Conservation (phyloP, 1,139 yeast genomes). For the Debaryomycetaceae sp. region DNA sequence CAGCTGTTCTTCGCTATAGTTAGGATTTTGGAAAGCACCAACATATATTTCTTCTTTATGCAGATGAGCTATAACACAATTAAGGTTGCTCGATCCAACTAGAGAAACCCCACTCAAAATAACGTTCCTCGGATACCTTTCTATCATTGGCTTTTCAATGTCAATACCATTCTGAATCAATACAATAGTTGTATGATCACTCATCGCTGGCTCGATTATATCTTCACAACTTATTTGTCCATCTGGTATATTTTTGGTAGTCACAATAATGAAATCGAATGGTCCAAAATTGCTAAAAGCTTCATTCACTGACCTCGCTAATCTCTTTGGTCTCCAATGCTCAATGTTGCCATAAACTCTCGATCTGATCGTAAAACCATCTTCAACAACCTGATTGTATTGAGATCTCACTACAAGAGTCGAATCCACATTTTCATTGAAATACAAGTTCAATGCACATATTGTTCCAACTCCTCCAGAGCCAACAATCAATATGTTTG, state of each 20-base stretch:
- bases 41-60: conserved; percentile 52
- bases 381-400: conserved; percentile 45
- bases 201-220: conserved; percentile 54
- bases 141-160: conserved; percentile 60
- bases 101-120: conserved; percentile 68
- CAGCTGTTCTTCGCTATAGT: conserved; percentile 15
- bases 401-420: conserved; percentile 67
- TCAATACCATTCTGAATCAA: conserved; percentile 75
- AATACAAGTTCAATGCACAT: conserved; percentile 57
- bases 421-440: conserved; percentile 45
- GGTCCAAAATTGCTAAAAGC: conserved; percentile 43
- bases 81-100: conserved; percentile 60
- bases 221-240: conserved; percentile 52
- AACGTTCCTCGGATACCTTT: conserved; percentile 54
- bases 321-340: conserved; percentile 52
- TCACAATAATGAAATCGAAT: conserved; percentile 64
- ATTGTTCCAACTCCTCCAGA: conserved; percentile 66
- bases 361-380: conserved; percentile 62
- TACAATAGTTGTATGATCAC: conserved; percentile 50
- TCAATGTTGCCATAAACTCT: conserved; percentile 55
- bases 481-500: conserved; percentile 40
- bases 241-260: conserved; percentile 78
- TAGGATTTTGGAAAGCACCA: conserved; percentile 46
- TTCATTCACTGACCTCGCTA: conserved; percentile 41
- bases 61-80: conserved; percentile 50